Conservation (phyloP, 805 yeast species). For the Spathaspora hagerdaliae region DNA sequence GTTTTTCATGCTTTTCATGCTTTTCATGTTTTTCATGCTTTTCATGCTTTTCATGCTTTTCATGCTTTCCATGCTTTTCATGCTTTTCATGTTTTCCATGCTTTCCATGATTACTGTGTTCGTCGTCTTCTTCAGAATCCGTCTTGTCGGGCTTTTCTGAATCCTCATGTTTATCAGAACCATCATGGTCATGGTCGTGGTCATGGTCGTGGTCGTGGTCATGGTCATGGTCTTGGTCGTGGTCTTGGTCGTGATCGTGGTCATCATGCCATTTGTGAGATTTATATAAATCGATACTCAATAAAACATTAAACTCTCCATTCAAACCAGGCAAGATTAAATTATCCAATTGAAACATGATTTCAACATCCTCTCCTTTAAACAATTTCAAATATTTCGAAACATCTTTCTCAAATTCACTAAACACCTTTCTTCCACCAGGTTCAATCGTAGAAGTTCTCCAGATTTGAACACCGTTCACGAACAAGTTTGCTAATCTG, state of each 20-base stretch:
- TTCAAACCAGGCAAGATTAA: conserved; percentile 48
- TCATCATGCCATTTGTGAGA: conserved; percentile 6
- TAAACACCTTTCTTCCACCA: conserved; percentile 37
- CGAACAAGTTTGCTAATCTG: conserved; percentile 58
- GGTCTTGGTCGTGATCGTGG: neutral
- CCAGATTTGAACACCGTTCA: conserved; percentile 70
- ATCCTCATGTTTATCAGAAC: neutral
- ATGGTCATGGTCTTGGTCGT: conserved; percentile 1
- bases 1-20: neutral
- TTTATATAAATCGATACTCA: conserved; percentile 50
- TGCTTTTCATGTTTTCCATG: neutral
- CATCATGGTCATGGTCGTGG: neutral
- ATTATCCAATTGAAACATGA: conserved; percentile 65
- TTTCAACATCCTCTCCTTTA: conserved; percentile 26
- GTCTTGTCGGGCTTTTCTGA: neutral
- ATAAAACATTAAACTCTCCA: conserved; percentile 55
- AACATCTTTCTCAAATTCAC: conserved; percentile 59
- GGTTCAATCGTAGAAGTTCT: conserved; percentile 78
- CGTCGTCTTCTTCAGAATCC: neutral
- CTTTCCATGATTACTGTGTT: neutral
- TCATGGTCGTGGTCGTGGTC: conserved; percentile 3
- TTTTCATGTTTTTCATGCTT: neutral
- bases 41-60: neutral
- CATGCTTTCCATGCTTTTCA: neutral
- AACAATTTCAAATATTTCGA: conserved; percentile 53